These are phyloP conservation scores for Ophiostoma novo-ulmi DNA, from an alignment of 2,329 filamentous ascomycete genomes.

Conservation along the genomic window DNA sequence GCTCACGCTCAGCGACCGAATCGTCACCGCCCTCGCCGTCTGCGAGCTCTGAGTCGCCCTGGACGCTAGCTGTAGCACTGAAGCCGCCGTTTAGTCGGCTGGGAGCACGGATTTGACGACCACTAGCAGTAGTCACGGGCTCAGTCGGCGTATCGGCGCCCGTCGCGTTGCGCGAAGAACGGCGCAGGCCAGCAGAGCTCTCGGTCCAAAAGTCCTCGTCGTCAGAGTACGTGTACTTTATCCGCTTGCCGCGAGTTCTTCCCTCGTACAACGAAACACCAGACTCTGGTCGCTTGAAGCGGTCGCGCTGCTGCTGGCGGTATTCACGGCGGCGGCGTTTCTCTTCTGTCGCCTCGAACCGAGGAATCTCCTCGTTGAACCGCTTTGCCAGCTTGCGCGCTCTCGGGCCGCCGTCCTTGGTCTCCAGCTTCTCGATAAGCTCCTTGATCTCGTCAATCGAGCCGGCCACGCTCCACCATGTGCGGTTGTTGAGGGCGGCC, in stretches of 20 bases:
- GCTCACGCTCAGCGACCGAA: slow-evolving; percentile 32
- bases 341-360: slow-evolving; percentile 93
- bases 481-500: slow-evolving; percentile 59
- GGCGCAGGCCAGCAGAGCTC: slow-evolving; percentile 52
- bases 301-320: slow-evolving; percentile 74
- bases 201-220: slow-evolving; percentile 69
- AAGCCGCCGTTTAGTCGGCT: slow-evolving; percentile 55
- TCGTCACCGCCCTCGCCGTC: slow-evolving; percentile 20
- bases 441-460: slow-evolving; percentile 77
- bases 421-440: slow-evolving; percentile 70
- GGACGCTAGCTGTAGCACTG: slow-evolving; percentile 45
- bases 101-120: slow-evolving; percentile 72
- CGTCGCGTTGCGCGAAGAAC: slow-evolving; percentile 71
- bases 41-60: slow-evolving; percentile 37
- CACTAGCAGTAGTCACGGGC: slow-evolving; percentile 71
- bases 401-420: slow-evolving; percentile 72
- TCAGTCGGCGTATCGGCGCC: slow-evolving; percentile 69
- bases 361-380: slow-evolving; percentile 73
- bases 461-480: slow-evolving; percentile 91
- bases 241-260: slow-evolving; percentile 88
- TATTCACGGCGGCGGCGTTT: slow-evolving; percentile 94
- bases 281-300: slow-evolving; percentile 79
- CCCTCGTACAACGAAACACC: slow-evolving; percentile 94
- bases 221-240: slow-evolving; percentile 94
- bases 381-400: slow-evolving; percentile 72